These are phyloP conservation scores for Epithemia pelagica DNA, from an alignment of 108 stramenopile genomes.

Conservation along the genomic window DNA sequence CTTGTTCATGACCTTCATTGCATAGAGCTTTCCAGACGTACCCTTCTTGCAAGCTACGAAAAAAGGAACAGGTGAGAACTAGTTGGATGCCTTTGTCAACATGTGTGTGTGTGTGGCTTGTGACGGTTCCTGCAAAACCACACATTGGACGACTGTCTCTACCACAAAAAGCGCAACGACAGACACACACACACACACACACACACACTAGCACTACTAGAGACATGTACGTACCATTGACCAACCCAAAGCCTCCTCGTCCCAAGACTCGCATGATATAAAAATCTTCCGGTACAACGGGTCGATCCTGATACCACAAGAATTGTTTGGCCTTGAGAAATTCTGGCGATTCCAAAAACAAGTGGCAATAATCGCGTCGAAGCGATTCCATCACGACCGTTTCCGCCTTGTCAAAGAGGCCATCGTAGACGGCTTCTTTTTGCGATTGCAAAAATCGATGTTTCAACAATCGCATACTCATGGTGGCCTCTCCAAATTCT, in stretches of 20 bases:
- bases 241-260: constrained; percentile 90
- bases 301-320: constrained; percentile 68
- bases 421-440: background rate
- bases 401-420: constrained; percentile 54
- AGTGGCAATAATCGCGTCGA: constrained; percentile 48
- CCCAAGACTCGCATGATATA: constrained; percentile 91
- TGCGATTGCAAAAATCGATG: constrained; percentile 2
- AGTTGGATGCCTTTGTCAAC: too few relatives aligned
- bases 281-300: constrained; percentile 84
- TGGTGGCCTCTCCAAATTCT: background rate
- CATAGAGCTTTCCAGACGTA: constrained; percentile 91
- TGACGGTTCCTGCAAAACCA: too few relatives aligned
- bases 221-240: constrained; percentile 87
- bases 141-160: too few relatives aligned
- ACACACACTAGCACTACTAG: too few relatives aligned
- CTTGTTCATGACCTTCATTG: constrained; percentile 98
- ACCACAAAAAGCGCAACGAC: too few relatives aligned
- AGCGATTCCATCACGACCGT: constrained; percentile 49
- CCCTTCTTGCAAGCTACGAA: constrained; percentile 83
- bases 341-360: constrained; percentile 48
- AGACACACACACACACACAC: too few relatives aligned
- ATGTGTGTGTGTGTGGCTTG: too few relatives aligned
- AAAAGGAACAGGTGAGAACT: background rate
- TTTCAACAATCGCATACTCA: constrained; percentile 1
- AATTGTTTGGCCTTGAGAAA: constrained; percentile 55